Percentiles rank a stretch among this genome's conserved stretches.
Evolutionary conservation across 768 basidiomycete species (phyloP).

Genomic region (Mycena pura): DNA sequence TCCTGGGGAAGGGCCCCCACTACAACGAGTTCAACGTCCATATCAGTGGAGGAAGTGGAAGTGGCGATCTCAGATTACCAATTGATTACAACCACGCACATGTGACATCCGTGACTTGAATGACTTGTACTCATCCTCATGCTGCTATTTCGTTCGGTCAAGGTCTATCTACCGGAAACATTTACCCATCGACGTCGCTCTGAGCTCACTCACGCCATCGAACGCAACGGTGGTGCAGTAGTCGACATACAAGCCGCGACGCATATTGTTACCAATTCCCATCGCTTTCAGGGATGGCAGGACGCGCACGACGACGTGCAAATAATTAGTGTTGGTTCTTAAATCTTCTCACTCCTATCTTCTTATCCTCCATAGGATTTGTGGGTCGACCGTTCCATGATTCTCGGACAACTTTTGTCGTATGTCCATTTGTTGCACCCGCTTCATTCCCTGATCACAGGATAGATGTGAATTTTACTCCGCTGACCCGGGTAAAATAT

Average conservation of each 20-base stretch:
- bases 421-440: constrained; percentile 38
- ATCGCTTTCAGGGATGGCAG: constrained; percentile 62
- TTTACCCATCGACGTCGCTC: constrained; percentile 46
- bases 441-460: constrained; percentile 7
- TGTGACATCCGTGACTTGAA: background rate
- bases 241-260: constrained; percentile 49
- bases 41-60: background rate
- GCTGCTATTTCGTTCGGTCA: constrained; percentile 2
- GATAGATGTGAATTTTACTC: constrained; percentile 73
- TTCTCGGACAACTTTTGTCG: constrained; percentile 64
- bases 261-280: constrained; percentile 64
- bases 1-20: constrained; percentile 54
- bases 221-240: constrained; percentile 55
- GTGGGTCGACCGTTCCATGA: constrained; percentile 75
- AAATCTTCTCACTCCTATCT: background rate
- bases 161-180: constrained; percentile 53
- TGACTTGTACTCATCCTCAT: too few relatives aligned
- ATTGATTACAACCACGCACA: too few relatives aligned
- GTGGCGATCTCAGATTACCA: too few relatives aligned
- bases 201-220: constrained; percentile 56
- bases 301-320: constrained; percentile 39
- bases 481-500: constrained; percentile 76
- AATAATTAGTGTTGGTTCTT: constrained; percentile 26
- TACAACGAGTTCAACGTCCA: background rate
- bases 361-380: constrained; percentile 45